Evolutionary conservation across 257 asterid genomes (phyloP), one percentile per base, ranked within the genome.

Genomic region (Lycium ferocissimum): DNA sequence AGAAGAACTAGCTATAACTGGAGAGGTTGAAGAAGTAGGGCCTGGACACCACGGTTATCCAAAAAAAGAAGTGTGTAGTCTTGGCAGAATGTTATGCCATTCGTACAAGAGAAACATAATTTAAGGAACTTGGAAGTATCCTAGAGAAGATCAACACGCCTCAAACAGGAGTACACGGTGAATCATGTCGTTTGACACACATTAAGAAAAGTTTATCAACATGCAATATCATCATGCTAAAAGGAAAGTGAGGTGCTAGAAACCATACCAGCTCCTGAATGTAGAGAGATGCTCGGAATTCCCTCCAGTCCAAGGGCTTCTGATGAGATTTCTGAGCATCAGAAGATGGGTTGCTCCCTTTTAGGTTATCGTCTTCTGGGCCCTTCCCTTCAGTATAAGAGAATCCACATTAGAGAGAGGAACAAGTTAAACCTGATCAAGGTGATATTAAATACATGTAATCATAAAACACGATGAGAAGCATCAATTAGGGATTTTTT

Each of bases 281-380:
- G 87, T 79, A 86, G 58, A 79, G 92, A 81, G 85, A 73, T 26
- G 97, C 95, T 83, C 92, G 87, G 79, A 90, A 90, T 78, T 90
- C 92, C 85, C 92, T 88, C 92, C 92, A 96, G 87, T 93, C 97
- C 83, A 84, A 89, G 65, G 97, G 95, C 84, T 95, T 93, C 75
- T 35, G 88, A 49, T 87, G 90, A 67, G 94, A 59, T 76, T 90
- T 91, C 79, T 86, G 92, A 20, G 93, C 84, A 84, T 86, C 93
- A 61, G 95, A 78, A 80, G 91, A 73, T 75, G 93, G 87, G 84
- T 88, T 89, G 81, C 83, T 89, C 85, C 93, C 95, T 87, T 91
- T 92, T 54, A 86, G 88, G 58, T 87, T 88, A 90, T 94, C 95
- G 79, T 92, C 98, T 86, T 92, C 95, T 51, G 89, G 89, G 88